Evolutionary conservation across 371 early-diverging fungal species (phyloP), one percentile per base, ranked within the genome.

Genomic region (Saksenaea oblongispora): DNA sequence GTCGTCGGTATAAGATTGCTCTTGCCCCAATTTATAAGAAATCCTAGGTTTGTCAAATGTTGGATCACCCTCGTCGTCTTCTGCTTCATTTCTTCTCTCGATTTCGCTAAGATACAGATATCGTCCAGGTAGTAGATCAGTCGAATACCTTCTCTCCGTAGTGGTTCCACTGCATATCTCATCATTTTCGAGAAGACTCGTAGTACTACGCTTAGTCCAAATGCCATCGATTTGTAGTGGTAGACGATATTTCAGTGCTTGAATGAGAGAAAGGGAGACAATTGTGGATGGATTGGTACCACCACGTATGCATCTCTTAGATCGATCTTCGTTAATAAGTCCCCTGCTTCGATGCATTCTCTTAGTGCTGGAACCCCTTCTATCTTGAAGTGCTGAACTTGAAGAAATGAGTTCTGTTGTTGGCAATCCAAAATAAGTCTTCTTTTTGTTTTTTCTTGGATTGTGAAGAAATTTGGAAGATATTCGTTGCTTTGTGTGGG

Each of bases 321-420:
- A 18, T 63, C 63, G n/a, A 63, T 36, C 41, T 56, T 65, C 51
- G 28, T 44, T 5, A 62, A n/a, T n/a, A 15, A 62, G 34, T 62
- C 41, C 39, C 56, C 56, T 27, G 53, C 39, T 56, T 39, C 27
- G 11, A 63, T 47, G 5, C 56, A 17, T 3, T 63, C 47, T 34
- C 58, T 22, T 15, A 65, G 51, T 11, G 47, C 63, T 35, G 63
- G 54, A 1, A 63, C 17, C 14, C 63, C 58, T 36, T 63, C 63
- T 57, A 63, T 63, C 51, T 63, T 63, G 63, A 63, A 63, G n/a
- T 58, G 58, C 34, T 56, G 51, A n/a, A n/a, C n/a, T 31, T 62
- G 56, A 1, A 63, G 10, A 36, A 56, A 63, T 2, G 3, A 2
- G 51, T 63, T 63, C n/a, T 47, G 2, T 2, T 41, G 13, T 22